Evolutionary conservation across 805 yeast genomes (phyloP).

Genomic region (Teunomyces lycoperdinae): DNA sequence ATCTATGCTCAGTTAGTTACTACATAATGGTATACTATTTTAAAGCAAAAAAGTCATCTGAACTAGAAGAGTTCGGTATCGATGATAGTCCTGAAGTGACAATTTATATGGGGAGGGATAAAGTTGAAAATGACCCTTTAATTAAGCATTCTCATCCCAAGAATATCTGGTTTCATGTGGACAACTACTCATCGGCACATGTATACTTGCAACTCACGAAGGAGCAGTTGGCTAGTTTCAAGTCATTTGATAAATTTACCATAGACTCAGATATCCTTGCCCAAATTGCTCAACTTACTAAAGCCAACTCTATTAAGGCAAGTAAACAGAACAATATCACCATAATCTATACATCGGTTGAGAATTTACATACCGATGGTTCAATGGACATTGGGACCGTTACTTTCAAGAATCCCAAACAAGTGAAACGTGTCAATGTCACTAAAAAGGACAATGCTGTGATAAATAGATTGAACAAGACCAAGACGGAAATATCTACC

Average conservation of each 20-base stretch:
- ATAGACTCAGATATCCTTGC: slow-evolving; percentile 45
- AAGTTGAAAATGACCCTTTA: slow-evolving; percentile 55
- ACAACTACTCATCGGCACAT: slow-evolving; percentile 74
- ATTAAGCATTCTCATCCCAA: slow-evolving; percentile 62
- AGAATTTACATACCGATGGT: slow-evolving; percentile 62
- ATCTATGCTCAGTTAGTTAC: not conserved
- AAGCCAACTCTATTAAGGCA: slow-evolving; percentile 74
- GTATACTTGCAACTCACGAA: slow-evolving; percentile 57
- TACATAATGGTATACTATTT: slow-evolving; percentile 30
- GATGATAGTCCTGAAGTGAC: slow-evolving; percentile 22
- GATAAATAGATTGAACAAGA: slow-evolving; percentile 61
- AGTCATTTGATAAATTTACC: slow-evolving; percentile 36
- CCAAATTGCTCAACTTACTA: slow-evolving; percentile 65
- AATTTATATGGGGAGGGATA: slow-evolving; percentile 72
- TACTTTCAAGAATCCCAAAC: slow-evolving; percentile 58
- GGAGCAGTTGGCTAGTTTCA: slow-evolving; percentile 43
- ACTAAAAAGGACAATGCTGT: slow-evolving; percentile 56
- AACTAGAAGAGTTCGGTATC: slow-evolving; percentile 15
- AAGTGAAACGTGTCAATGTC: slow-evolving; percentile 52
- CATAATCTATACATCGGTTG: slow-evolving; percentile 72
- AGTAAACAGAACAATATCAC: slow-evolving; percentile 66
- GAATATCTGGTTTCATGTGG: slow-evolving; percentile 81
- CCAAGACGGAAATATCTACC: slow-evolving; percentile 54
- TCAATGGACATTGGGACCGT: slow-evolving; percentile 81
- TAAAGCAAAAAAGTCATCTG: slow-evolving; percentile 16